A percentile compares a stretch with the other conserved stretches of the same genome.
phyloP scores from a whole-genome alignment of 306 rosid species.

The Cucumis hystrix region DNA sequence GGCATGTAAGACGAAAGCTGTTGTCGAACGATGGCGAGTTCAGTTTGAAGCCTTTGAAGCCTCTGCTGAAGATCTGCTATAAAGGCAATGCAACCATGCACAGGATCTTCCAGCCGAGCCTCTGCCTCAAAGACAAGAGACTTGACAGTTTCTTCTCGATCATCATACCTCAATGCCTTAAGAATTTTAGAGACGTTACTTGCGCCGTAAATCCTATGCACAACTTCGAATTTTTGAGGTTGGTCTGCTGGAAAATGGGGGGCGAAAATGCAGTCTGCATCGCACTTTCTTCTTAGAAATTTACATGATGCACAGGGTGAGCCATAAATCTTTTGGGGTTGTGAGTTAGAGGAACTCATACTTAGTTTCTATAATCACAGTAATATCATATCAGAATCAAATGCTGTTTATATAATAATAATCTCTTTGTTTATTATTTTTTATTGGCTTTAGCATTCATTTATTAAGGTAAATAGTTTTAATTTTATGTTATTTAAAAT shows the following conservation, averaged over 20 bases:
- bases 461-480: too few relatives aligned
- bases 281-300: neutral
- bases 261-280: neutral
- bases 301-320: slow-evolving; percentile 12
- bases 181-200: neutral
- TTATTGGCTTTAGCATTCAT: too few relatives aligned
- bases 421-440: too few relatives aligned
- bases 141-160: neutral
- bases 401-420: neutral
- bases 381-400: neutral
- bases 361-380: neutral
- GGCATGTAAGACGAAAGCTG: neutral
- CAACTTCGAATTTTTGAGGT: neutral
- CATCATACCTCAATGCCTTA: neutral
- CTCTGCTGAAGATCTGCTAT: slow-evolving; percentile 11
- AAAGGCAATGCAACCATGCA: slow-evolving; percentile 24
- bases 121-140: slow-evolving; percentile 28
- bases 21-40: neutral
- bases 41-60: slow-evolving; percentile 7
- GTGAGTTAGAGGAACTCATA: neutral
- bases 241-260: neutral
- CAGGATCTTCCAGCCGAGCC: slow-evolving; percentile 24
- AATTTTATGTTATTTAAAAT: too few relatives aligned
- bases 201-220: neutral
- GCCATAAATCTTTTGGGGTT: neutral